phyloP scores from a whole-genome alignment of 257 asterid genomes.

The Primulina tabacum region DNA sequence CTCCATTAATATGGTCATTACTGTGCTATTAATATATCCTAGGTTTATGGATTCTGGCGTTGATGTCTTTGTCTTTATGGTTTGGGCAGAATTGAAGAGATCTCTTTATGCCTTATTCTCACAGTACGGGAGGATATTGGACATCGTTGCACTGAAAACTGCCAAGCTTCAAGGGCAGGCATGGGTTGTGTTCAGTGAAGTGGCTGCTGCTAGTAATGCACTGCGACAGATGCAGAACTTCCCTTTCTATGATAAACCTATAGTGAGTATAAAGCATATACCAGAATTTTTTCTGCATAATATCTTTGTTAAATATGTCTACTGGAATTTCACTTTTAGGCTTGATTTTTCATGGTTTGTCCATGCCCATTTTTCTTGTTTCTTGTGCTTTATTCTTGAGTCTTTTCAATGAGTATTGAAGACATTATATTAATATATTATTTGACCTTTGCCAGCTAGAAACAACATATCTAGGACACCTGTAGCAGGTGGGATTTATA shows the following conservation, averaged over 20 bases:
- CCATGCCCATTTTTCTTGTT: neutral
- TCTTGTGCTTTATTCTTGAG: neutral
- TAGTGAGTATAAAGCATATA: constrained; percentile 47
- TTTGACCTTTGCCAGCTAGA: neutral
- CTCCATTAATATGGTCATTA: neutral
- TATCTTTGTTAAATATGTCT: constrained; percentile 1
- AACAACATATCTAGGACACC: neutral
- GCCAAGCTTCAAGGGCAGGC: constrained; percentile 97
- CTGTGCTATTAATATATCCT: constrained; percentile 8
- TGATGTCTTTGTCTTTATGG: constrained; percentile 32
- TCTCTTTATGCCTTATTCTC: constrained; percentile 96
- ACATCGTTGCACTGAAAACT: constrained; percentile 86
- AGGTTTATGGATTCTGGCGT: constrained; percentile 21
- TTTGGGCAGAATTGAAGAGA: constrained; percentile 95
- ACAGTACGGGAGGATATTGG: constrained; percentile 95
- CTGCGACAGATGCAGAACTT: constrained; percentile 97
- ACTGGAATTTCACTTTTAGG: constrained; percentile 14
- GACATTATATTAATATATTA: neutral
- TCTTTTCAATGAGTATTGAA: neutral
- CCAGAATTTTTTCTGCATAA: constrained; percentile 15
- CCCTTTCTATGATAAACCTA: constrained; percentile 90
- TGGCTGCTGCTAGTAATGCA: constrained; percentile 93
- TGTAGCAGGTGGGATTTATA: neutral
- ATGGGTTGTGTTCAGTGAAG: constrained; percentile 96
- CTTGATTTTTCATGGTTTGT: neutral